Evolutionary conservation across 2,329 filamentous ascomycete species (phyloP).

Genomic region (Bipolaris bicolor): DNA sequence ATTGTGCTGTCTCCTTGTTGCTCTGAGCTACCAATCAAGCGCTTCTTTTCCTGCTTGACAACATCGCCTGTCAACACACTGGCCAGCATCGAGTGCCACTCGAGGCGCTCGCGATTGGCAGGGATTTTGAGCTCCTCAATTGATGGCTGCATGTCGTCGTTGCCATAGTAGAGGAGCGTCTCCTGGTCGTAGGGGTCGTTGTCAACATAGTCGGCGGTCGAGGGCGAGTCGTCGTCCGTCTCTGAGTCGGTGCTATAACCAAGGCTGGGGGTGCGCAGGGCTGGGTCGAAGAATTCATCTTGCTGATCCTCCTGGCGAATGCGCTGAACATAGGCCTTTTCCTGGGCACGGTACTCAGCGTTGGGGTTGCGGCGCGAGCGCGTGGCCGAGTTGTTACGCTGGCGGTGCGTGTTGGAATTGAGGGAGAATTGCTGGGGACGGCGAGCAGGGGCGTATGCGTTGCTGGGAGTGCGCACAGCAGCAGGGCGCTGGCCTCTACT

Average conservation of each 20-base stretch:
- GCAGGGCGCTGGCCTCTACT: constrained; percentile 45
- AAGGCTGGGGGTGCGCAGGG: constrained; percentile 71
- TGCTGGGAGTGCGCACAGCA: constrained; percentile 56
- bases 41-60: constrained; percentile 96
- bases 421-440: constrained; percentile 56
- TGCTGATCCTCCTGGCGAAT: constrained; percentile 76
- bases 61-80: constrained; percentile 96
- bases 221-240: constrained; percentile 88
- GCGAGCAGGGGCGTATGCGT: constrained; percentile 57
- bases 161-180: constrained; percentile 89
- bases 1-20: constrained; percentile 73
- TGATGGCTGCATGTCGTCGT: constrained; percentile 86
- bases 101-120: constrained; percentile 84
- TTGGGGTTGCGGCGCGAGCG: constrained; percentile 67
- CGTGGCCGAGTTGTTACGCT: constrained; percentile 63
- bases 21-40: constrained; percentile 80
- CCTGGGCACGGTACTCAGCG: constrained; percentile 79
- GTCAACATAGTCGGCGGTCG: constrained; percentile 81
- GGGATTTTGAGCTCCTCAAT: constrained; percentile 89
- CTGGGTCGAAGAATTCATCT: constrained; percentile 72
- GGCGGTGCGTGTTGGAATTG: constrained; percentile 53
- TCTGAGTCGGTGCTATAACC: constrained; percentile 77
- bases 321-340: constrained; percentile 92
- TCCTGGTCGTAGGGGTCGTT: constrained; percentile 87
- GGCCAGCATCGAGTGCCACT: constrained; percentile 98